Percentiles rank a stretch among this genome's conserved stretches.
Evolutionary conservation across 1,284 basidiomycete species (phyloP).

Genomic region (Pisolithus thermaeus): DNA sequence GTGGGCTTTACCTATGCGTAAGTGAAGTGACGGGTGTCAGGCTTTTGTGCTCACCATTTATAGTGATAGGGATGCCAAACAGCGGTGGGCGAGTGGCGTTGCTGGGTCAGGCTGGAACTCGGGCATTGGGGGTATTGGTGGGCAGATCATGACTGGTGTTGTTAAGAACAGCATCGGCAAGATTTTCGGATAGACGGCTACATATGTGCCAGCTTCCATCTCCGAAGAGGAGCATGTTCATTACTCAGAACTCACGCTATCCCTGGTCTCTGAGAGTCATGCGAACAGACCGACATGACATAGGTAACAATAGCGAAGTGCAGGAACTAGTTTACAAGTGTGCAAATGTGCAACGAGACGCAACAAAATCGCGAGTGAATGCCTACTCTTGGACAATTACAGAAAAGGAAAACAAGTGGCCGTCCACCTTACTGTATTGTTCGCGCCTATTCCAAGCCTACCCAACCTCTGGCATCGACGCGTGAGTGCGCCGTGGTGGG

Average conservation of each 20-base stretch:
- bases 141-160: constrained; percentile 71
- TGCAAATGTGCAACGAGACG: constrained; percentile 8
- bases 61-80: constrained; percentile 86
- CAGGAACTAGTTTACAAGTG: constrained; percentile 26
- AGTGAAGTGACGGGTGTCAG: constrained; percentile 25
- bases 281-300: constrained; percentile 6
- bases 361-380: background rate
- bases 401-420: constrained; percentile 11
- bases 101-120: constrained; percentile 57
- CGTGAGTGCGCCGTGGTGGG: constrained; percentile 79
- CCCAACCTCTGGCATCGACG: constrained; percentile 73
- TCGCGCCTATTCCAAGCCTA: constrained; percentile 43
- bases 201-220: background rate
- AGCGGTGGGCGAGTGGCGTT: constrained; percentile 71
- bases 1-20: constrained; percentile 91
- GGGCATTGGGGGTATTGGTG: constrained; percentile 70
- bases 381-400: constrained; percentile 4
- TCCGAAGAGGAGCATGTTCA: too few relatives aligned
- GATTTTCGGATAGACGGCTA: constrained; percentile 47
- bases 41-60: constrained; percentile 8
- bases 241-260: background rate
- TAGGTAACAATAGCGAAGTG: constrained; percentile 9
- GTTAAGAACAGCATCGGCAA: constrained; percentile 79
- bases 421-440: constrained; percentile 6
- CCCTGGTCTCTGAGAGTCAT: background rate